Evolutionary conservation across 768 basidiomycete genomes (phyloP).

Genomic region (Tephrocybe sp.): DNA sequence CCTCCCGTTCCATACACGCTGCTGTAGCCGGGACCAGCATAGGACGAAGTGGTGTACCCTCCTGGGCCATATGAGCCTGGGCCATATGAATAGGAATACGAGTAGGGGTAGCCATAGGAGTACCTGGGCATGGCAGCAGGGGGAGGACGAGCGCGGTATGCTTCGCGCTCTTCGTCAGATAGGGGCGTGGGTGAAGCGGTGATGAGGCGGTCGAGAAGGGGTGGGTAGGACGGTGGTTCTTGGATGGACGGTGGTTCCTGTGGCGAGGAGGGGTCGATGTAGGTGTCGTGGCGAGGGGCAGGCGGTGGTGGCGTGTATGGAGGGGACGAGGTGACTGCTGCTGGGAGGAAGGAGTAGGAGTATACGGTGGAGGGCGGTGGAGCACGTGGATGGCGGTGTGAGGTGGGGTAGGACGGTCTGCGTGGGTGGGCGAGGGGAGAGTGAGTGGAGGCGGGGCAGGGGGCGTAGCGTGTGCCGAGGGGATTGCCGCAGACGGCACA

Average conservation of each 20-base stretch:
- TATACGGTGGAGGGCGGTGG: conserved; percentile 28
- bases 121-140: conserved; percentile 6
- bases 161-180: conserved; percentile 27
- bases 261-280: neutral
- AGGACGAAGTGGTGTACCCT: no score
- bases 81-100: neutral
- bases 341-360: conserved; percentile 18
- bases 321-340: conserved; percentile 8
- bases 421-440: neutral
- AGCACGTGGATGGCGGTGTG: conserved; percentile 24
- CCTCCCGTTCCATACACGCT: neutral
- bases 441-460: conserved; percentile 18
- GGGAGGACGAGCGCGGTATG: conserved; percentile 6
- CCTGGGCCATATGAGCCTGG: neutral
- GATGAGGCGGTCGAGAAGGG: conserved; percentile 33
- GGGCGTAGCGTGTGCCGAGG: conserved; percentile 56
- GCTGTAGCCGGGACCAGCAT: no score
- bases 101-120: conserved; percentile 15
- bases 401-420: neutral
- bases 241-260: no score
- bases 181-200: conserved; percentile 36
- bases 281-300: neutral
- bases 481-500: conserved; percentile 66
- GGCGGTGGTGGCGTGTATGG: conserved; percentile 10
- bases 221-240: conserved; percentile 2